Base-by-base conservation (phyloP, 1,284 basidiomycete genomes). In the Farysia itapuensis region DNA sequence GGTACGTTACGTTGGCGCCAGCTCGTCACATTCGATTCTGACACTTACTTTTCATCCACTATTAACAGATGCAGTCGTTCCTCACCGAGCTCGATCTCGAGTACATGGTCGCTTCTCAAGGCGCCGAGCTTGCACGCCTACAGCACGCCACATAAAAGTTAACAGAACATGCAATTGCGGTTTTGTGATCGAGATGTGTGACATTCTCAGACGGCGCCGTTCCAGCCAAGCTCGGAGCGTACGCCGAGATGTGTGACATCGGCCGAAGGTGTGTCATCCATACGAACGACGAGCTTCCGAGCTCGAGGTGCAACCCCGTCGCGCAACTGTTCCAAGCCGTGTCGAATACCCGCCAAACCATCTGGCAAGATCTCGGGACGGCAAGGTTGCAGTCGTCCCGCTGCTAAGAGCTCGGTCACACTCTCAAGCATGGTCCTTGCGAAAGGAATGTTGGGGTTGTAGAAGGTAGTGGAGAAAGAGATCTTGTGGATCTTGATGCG, bases 391-490 rank as follows among this genome's bases (percentile, higher is more conserved):
- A 72, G 41, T 8, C 19, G 22, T 5, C 38, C 33, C 2, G 20
- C 11, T 4, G 40, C 32, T 16, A 72, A 21, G 19, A 70, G 38
- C 4, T 11, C 1, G 19, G 44, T 43, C 5, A 64, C 23, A 21
- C 50, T 41, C 1, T 16, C 26, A 12, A 70, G 24, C 2, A 56
- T 26, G 0, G 16, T 2, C 2, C 8, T 21, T 0, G 69, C 54
- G 31, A 64, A 72, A 9, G 19, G 21, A 12, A 38, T 45, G 25
- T 63, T 43, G 4, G 44, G 40, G 18, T 49, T 40, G 43, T 72
- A 72, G 41, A 70, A 70, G 5, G 70, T 72, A 1, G 70, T 70
- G 11, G 53, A 59, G 26, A 72, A 72, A 31, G 61, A 66, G 37
- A 72, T 65, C 24, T 43, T 48, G 52, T 70, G 70, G n/a, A 68